Base-by-base conservation (phyloP, 1,284 basidiomycete genomes). In the Mycosarcoma mackinlayi region DNA sequence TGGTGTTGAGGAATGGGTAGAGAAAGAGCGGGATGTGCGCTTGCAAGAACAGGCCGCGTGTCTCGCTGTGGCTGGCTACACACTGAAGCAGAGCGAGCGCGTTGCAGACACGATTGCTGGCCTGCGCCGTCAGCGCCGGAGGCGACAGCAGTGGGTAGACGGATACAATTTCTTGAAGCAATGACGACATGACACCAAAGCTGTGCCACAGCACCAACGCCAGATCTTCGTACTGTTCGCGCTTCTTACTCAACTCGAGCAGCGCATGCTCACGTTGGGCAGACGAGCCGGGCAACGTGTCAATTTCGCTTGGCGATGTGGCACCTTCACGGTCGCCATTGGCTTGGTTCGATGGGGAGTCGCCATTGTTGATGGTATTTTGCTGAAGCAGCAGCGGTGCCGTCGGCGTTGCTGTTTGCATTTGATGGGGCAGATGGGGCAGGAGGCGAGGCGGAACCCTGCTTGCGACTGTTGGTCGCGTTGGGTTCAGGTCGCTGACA, bases 41-140 rank as follows among this genome's bases (percentile, higher is more conserved):
- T 51, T 81, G 77, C 53, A 82, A 47, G 50, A 82, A 82, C 4
- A 79, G 69, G 10, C 69, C 73, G 13, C 80, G 74, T 13, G 80
- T 82, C 50, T 82, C 80, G 21, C 56, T 72, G 67, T 82, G 80
- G 49, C 74, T 77, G 8, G 80, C 96, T 33, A 98, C 96, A 82
- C 96, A 98, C 85, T 98, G 96, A 45, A 98, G 86, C 41, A 98
- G 88, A 6, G 96, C 96, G 34, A 99, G 89, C 16, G 96, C 96
- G 84, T 99, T 99, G 87, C 96, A 99, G 41, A 99, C 96, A 50
- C 96, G 90, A 84, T 99, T 99, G n/a, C 93, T 96, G 47, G 94
- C 94, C 84, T 97, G 94, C 1, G 96, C 96, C 3, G 94, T 97
- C 51, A 99, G 88, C 68, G 94, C 93, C 3, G 96, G 95, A 0